These are phyloP conservation scores for Chrysanthemum makinoi DNA, from an alignment of 129 eudicot genomes.

Conservation along the genomic window DNA sequence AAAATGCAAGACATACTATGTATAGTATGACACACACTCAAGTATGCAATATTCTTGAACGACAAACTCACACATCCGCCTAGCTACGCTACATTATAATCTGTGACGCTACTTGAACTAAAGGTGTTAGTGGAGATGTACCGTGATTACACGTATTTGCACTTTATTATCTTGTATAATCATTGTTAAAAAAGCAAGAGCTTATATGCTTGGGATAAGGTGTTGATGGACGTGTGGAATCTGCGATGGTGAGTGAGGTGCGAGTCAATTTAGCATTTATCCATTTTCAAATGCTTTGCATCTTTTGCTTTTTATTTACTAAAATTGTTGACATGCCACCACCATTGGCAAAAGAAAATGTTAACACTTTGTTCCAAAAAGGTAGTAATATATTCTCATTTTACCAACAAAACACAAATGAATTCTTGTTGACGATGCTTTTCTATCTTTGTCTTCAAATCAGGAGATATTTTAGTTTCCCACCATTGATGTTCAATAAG, in stretches of 20 bases:
- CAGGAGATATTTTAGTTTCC: conserved; percentile 16
- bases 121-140: no score
- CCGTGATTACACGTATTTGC: background rate
- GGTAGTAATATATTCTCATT: conserved; percentile 25
- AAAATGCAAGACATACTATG: no score
- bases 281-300: conserved; percentile 22
- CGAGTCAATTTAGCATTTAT: conserved; percentile 29
- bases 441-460: conserved; percentile 10
- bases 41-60: no score
- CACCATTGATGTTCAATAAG: conserved; percentile 21
- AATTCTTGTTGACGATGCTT: conserved; percentile 20
- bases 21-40: no score
- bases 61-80: no score
- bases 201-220: conserved; percentile 25
- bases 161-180: background rate
- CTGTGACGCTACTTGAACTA: no score
- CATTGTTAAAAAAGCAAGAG: conserved; percentile 9
- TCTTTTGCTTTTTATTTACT: conserved; percentile 13
- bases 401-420: conserved; percentile 19
- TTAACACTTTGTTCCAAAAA: conserved; percentile 24
- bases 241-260: conserved; percentile 18
- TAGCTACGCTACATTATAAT: no score
- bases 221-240: conserved; percentile 21
- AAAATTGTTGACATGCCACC: conserved; percentile 10
- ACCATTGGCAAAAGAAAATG: conserved; percentile 4